Conservation (phyloP, 2,329 filamentous ascomycete genomes). For the Xylariaceae sp. region DNA sequence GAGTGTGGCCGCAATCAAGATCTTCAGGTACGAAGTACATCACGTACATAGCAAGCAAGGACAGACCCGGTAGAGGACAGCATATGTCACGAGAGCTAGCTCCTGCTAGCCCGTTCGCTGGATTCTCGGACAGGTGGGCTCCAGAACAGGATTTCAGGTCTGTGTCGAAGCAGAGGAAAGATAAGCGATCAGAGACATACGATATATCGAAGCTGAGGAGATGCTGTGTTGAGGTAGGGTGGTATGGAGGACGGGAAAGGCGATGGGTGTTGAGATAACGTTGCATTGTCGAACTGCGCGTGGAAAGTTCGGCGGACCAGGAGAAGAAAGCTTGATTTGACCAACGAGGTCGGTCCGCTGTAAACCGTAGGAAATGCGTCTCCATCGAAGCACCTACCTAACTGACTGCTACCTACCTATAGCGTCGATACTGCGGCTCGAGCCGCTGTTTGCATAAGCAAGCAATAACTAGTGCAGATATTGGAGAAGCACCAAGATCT, state of each 20-base stretch:
- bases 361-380: background rate
- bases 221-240: conserved; percentile 5
- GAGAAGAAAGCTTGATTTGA: conserved; percentile 21
- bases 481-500: background rate
- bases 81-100: background rate
- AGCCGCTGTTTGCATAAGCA: conserved; percentile 21
- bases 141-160: conserved; percentile 8
- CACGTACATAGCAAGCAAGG: conserved; percentile 8
- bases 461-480: conserved; percentile 8
- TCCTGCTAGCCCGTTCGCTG: background rate
- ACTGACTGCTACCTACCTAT: background rate
- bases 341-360: conserved; percentile 3
- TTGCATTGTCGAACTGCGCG: conserved; percentile 18
- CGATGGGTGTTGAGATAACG: conserved; percentile 15
- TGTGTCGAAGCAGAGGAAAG: conserved; percentile 4
- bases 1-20: conserved; percentile 27
- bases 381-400: background rate
- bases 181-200: conserved; percentile 6
- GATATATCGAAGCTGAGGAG: conserved; percentile 14
- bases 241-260: conserved; percentile 14
- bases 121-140: conserved; percentile 10
- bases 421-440: conserved; percentile 19
- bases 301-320: conserved; percentile 20
- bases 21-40: conserved; percentile 30
- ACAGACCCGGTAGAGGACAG: conserved; percentile 7